Evolutionary conservation across 31 red algal genomes (phyloP).

Genomic region (Porphyra umbilicalis): DNA sequence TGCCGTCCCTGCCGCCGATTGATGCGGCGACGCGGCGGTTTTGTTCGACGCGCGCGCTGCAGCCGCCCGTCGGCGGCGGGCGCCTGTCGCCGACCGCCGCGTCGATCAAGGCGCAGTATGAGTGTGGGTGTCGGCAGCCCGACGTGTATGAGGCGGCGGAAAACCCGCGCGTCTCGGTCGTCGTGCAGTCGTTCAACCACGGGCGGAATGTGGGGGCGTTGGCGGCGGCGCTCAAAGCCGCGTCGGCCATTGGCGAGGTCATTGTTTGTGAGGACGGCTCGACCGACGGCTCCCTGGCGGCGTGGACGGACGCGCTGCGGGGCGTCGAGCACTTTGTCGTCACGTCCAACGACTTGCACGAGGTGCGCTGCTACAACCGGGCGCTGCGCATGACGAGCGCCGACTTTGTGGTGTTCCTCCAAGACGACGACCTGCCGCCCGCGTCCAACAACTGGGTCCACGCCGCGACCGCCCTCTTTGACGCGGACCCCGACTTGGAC

Average conservation of each 20-base stretch:
- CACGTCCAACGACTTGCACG: constrained; percentile 63
- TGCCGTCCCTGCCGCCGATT: not conserved
- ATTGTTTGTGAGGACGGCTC: constrained; percentile 65
- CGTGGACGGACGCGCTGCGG: constrained; percentile 34
- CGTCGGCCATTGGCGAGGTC: constrained; percentile 32
- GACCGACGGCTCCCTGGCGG: constrained; percentile 66
- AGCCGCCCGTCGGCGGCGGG: not conserved
- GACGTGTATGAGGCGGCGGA: constrained; percentile 22
- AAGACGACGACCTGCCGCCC: constrained; percentile 60
- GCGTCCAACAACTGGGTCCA: constrained; percentile 39
- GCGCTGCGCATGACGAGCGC: constrained; percentile 66
- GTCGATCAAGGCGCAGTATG: not conserved
- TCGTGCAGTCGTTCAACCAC: constrained; percentile 78
- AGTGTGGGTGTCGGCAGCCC: constrained; percentile 52
- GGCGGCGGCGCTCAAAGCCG: constrained; percentile 20
- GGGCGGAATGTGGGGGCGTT: constrained; percentile 51
- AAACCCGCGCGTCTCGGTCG: constrained; percentile 35
- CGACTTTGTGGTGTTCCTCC: constrained; percentile 56
- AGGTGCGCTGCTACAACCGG: constrained; percentile 72
- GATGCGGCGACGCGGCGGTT: not conserved
- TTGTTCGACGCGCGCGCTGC: not conserved
- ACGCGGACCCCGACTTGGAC: constrained; percentile 50
- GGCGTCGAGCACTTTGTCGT: constrained; percentile 51
- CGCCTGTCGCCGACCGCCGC: not conserved
- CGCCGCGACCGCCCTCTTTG: constrained; percentile 37